Base-by-base conservation (phyloP, 2,329 filamentous ascomycete species). In the Aureobasidium sp. region DNA sequence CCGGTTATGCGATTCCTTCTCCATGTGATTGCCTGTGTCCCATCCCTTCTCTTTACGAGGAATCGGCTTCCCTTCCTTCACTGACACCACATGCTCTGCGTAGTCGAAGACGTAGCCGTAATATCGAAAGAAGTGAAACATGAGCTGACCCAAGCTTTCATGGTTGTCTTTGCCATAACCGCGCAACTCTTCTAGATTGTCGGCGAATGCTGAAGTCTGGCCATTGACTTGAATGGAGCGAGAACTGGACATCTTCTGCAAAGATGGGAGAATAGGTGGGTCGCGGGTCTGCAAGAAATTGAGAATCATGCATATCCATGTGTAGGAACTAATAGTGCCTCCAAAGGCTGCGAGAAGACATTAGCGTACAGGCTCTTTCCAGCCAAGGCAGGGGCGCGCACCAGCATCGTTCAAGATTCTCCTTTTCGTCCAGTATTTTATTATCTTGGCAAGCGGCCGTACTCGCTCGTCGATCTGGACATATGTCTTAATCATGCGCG, bases 281-380 rank as follows among this genome's bases (percentile, higher is more conserved):
- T 88, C 82, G 69, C 92, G 86, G 57, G 91, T 88, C 76, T 99
- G 94, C 29, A 99, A 82, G 71, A 97, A 99, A 68, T 92, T 95
- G 72, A 99, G 88, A 67, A 97, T 96, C 81, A 99, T 85, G 75
- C 94, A 99, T 72, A 97, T 97, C 94, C 94, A 99, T 26, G 94
- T 97, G 73, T 99, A 99, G 20, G 94, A 99, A 75, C 93, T 97
- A 64, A 99, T 81, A 7, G 94, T 99, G 63, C 91, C 92, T 65
- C 94, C 92, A 72, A 92, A 91, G 63, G 89, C 94, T 95, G 72
- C 27, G 47, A 51, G 37, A 63, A 17, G 4, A 15, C 6, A 27
- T 67, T 59, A 66, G 63, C 59, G n/a, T 41, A 41, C 20, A 9
- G 12, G 26, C 12, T 9, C 20, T 36, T 39, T 5, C 5, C 12